Percentiles rank a stretch among this genome's conserved stretches.
phyloP scores from a whole-genome alignment of 1,139 yeast genomes.

The Zhuliangozyma parablackwelliae region DNA sequence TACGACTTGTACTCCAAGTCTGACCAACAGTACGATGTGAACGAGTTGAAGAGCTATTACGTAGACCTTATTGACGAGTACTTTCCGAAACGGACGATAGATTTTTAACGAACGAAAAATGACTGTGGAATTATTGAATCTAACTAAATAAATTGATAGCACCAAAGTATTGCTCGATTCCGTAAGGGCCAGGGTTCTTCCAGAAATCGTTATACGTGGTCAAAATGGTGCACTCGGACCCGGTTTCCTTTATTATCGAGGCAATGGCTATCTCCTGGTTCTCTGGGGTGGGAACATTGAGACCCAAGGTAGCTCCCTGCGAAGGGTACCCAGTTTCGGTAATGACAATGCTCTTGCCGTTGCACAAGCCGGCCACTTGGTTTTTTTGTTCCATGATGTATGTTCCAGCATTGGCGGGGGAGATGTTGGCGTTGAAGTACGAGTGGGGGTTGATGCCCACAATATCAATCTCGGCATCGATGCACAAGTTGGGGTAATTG shows the following conservation, averaged over 20 bases:
- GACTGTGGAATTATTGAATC: neutral
- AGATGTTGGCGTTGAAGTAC: constrained; percentile 61
- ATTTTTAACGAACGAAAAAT: constrained; percentile 31
- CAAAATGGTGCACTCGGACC: constrained; percentile 62
- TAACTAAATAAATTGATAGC: constrained; percentile 41
- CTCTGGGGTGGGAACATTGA: constrained; percentile 61
- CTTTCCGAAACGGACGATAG: constrained; percentile 55
- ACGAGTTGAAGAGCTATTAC: constrained; percentile 54
- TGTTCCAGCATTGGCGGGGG: constrained; percentile 68
- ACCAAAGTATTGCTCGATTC: constrained; percentile 86
- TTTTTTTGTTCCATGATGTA: constrained; percentile 62
- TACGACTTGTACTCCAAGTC: constrained; percentile 66
- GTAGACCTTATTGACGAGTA: constrained; percentile 61
- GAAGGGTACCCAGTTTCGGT: constrained; percentile 93
- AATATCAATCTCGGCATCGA: constrained; percentile 61
- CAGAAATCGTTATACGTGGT: constrained; percentile 78
- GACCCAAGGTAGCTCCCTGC: constrained; percentile 65
- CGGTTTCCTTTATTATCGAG: constrained; percentile 52
- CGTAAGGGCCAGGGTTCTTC: constrained; percentile 83
- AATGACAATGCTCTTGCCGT: constrained; percentile 45
- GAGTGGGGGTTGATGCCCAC: constrained; percentile 87
- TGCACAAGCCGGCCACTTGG: constrained; percentile 50
- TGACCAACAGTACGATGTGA: constrained; percentile 45
- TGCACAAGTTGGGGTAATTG: constrained; percentile 63
- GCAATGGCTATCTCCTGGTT: constrained; percentile 71